Conservation (phyloP, 164 flowering plant genomes). For the Nelumbo lutea region DNA sequence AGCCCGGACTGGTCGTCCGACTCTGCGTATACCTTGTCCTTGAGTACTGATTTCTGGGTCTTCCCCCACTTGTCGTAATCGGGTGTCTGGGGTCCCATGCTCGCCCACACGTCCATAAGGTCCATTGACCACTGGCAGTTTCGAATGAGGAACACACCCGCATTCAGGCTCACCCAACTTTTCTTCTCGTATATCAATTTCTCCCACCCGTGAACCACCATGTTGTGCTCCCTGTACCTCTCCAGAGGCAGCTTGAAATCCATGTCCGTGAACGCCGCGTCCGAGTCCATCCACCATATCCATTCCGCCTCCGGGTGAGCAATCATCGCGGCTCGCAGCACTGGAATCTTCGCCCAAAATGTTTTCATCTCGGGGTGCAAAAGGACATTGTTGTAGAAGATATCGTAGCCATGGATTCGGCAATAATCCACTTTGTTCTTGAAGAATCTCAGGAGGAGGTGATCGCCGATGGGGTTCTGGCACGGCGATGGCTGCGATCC, state of each 20-base stretch:
- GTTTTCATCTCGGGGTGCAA: conserved; percentile 59
- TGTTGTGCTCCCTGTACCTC: conserved; percentile 50
- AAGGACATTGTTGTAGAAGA: conserved; percentile 7
- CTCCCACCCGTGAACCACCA: conserved; percentile 86
- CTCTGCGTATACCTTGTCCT: conserved; percentile 60
- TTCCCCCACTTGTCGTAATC: conserved; percentile 63
- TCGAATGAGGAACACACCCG: conserved; percentile 82
- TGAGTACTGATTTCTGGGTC: conserved; percentile 29
- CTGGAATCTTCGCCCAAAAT: conserved; percentile 85
- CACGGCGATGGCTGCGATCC: too few relatives aligned
- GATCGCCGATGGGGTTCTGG: too few relatives aligned
- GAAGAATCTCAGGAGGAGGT: too few relatives aligned
- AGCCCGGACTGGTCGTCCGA: conserved; percentile 89
- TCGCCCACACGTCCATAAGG: conserved; percentile 75
- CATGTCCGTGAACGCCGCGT: conserved; percentile 92
- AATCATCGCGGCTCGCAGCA: conserved; percentile 76
- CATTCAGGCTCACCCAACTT: conserved; percentile 87
- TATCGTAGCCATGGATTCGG: conserved; percentile 39
- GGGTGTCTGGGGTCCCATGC: conserved; percentile 74
- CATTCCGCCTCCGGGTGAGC: conserved; percentile 78
- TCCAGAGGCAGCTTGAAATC: conserved; percentile 73
- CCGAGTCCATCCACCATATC: conserved; percentile 53
- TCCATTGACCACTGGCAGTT: conserved; percentile 98
- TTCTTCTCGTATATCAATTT: conserved; percentile 34
- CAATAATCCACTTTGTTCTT: conserved; percentile 38